Percentiles rank a stretch among this genome's conserved stretches.
phyloP scores from a whole-genome alignment of 2,329 filamentous ascomycete genomes.

The Paramyrothecium sp. region DNA sequence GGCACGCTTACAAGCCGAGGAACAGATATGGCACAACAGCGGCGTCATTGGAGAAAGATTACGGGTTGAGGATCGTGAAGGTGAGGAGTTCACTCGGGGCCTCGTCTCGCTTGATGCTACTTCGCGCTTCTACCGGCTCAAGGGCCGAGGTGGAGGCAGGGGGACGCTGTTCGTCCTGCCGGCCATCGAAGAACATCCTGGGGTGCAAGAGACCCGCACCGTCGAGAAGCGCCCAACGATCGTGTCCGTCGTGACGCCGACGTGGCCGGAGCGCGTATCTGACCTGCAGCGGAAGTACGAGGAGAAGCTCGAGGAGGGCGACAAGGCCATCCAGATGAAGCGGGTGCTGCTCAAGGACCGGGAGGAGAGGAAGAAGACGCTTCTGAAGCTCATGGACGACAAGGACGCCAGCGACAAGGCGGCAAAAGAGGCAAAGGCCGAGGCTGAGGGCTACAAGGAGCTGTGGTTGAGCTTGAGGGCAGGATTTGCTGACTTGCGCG shows the following conservation, averaged over 20 bases:
- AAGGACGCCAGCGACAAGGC: constrained; percentile 13
- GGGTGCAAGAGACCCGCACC: constrained; percentile 39
- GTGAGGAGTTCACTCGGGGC: constrained; percentile 35
- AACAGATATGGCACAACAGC: constrained; percentile 29
- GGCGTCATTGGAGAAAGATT: constrained; percentile 41
- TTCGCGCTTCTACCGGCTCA: constrained; percentile 53
- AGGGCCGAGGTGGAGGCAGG: constrained; percentile 32
- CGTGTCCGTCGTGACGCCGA: constrained; percentile 25
- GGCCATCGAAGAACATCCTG: constrained; percentile 45
- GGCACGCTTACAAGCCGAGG: constrained; percentile 31
- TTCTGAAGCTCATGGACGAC: constrained; percentile 4
- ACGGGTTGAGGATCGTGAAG: constrained; percentile 23
- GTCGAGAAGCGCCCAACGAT: constrained; percentile 43
- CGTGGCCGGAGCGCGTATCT: constrained; percentile 30
- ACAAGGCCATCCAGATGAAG: constrained; percentile 13
- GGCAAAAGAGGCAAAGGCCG: constrained; percentile 12
- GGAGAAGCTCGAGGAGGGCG: constrained; percentile 16
- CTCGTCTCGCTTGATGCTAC: constrained; percentile 47
- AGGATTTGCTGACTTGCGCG: background rate
- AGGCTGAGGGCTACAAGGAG: background rate
- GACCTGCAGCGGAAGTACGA: constrained; percentile 23
- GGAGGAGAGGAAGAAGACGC: constrained; percentile 2
- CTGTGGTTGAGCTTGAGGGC: background rate
- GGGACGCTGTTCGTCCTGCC: constrained; percentile 54
- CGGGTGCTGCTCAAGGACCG: constrained; percentile 16